Evolutionary conservation across 345 rosid genomes (phyloP), one percentile per base, ranked within the genome.

Genomic region (Alliaria petiolata): DNA sequence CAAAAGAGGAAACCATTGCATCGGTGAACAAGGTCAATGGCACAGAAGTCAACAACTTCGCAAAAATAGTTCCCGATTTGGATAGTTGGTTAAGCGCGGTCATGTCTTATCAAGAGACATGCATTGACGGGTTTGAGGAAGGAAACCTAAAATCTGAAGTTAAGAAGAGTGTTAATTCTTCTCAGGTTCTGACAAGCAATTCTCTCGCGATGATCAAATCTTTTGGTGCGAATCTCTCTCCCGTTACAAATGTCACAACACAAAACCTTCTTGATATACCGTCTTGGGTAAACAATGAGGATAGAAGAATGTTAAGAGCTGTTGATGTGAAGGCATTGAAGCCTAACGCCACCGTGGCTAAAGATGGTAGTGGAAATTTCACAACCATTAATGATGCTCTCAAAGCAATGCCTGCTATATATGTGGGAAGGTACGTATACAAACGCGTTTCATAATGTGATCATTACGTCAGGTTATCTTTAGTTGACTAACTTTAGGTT

Each of bases 1-100:
- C 96, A 14, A 78, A 75, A 36, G 85, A 81, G 13, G 98, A 92
- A 70, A 42, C 83, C 34, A 14, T 52, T 0, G 33, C 35, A 1
- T 77, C 88, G 0, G 4, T 76, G 9, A 50, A 40, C 19, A 43
- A 44, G 10, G 67, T 80, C 10, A 72, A 54, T 2, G 70, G 14
- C 3, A 68, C 58, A 55, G 76, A 83, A 16, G 7, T 53, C 0
- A 63, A 9, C 16, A 71, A 78, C 55, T 63, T 65, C 7, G 7
- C 43, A 1, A 72, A 50, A 17, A 76, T 67, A 0, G 62, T 78
- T 22, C 77, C 81, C 0, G 86, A 92, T 4, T 49, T 89, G 78
- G 83, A 82, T 51, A 86, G 60, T 60, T 88, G 92, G 92, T 59
- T 92, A n/a, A 92, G 98, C 30, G 96, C 98, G 0, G 96, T 88